Evolutionary conservation across 139 green algal genomes (phyloP).

Genomic region (Prasinococcaceae sp.): DNA sequence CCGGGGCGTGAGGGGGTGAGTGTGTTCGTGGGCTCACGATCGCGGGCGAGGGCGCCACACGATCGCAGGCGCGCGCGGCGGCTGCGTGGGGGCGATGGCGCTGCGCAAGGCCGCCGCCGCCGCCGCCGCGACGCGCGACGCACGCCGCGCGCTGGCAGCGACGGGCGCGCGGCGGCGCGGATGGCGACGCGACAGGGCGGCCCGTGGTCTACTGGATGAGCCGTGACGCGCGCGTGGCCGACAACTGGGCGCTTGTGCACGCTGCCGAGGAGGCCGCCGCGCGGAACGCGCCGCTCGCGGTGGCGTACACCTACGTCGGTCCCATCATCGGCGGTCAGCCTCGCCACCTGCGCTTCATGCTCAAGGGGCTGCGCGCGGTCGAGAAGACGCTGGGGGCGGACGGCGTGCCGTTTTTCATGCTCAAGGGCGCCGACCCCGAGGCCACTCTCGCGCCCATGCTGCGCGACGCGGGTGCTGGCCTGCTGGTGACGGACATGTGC

Average conservation of each 20-base stretch:
- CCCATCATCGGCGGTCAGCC: conserved; percentile 32
- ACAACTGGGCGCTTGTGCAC: conserved; percentile 92
- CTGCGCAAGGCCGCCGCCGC: no score
- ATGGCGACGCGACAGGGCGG: no score
- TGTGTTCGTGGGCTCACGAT: no score
- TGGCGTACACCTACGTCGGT: conserved; percentile 25
- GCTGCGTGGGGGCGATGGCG: no score
- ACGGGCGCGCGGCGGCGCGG: no score
- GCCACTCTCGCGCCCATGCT: conserved; percentile 58
- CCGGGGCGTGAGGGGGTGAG: no score
- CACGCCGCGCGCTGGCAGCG: no score
- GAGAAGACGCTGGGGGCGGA: conserved; percentile 16
- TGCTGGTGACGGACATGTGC: conserved; percentile 81
- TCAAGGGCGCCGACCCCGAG: conserved; percentile 32
- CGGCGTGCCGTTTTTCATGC: conserved; percentile 26
- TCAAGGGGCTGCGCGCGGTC: conserved; percentile 59
- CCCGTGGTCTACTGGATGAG: conserved; percentile 61
- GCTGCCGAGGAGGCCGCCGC: conserved; percentile 44
- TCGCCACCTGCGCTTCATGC: conserved; percentile 82
- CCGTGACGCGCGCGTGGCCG: conserved; percentile 67
- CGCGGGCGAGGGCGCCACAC: no score
- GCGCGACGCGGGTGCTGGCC: conserved; percentile 31
- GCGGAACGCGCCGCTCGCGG: conserved; percentile 10
- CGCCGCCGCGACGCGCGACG: no score
- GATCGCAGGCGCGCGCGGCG: no score